Evolutionary conservation across 1,284 basidiomycete genomes (phyloP), one percentile per base, ranked within the genome.

Genomic region (Abortiporus biennis): DNA sequence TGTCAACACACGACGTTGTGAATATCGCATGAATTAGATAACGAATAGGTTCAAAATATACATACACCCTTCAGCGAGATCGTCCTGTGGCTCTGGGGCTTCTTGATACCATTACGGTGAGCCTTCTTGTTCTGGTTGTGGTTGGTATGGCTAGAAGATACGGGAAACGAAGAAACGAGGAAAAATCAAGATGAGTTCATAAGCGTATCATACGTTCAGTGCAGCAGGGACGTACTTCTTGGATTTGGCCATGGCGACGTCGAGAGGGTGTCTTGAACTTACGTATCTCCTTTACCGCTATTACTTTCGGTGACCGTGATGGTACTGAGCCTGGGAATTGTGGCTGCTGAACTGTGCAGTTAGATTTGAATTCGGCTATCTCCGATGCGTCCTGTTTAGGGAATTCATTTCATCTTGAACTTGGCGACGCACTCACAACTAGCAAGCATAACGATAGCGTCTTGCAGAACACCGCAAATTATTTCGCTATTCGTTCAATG

Each of bases 21-120:
- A 29, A n/a, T 29, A 29, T 9, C 8, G 27, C 27, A 29, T 12
- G 12, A 36, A 19, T n/a, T n/a, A n/a, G n/a, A n/a, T n/a, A n/a
- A n/a, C n/a, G n/a, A n/a, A n/a, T n/a, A n/a, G n/a, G 47, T 23
- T 43, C 22, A 48, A 27, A 37, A 17, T 29, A 22, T 5, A 84
- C 85, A 54, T 75, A 92, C 95, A 78, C 94, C 94, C 73, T 85
- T 92, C 73, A 92, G 64, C 45, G 90, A 94, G 52, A 85, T 79
- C 62, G 89, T 84, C 63, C 84, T 71, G 67, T 81, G 75, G 52
- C 79, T 78, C 67, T 76, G 71, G 45, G 88, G 84, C 66, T 74
- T 80, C 72, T 85, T 91, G 74, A 95, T 94, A 64, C 92, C 95
- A 76, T 99, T 99, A 54, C 88, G 83, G 79, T 99, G 95, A 59